These are phyloP conservation scores for Verticillium longisporum DNA, from an alignment of 2,329 filamentous ascomycete genomes.

Conservation along the genomic window DNA sequence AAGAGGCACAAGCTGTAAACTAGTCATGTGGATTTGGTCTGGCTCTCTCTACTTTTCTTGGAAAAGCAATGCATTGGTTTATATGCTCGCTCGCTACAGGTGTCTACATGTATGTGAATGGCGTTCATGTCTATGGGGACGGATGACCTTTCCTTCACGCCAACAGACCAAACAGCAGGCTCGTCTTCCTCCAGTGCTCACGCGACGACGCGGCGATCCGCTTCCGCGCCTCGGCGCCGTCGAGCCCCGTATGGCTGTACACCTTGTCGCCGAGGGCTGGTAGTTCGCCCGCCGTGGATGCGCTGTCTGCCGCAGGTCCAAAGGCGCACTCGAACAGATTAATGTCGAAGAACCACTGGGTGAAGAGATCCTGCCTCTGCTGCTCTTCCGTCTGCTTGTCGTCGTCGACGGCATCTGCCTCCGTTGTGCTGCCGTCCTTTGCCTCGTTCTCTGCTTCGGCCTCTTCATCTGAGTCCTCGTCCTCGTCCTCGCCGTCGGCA, in stretches of 20 bases:
- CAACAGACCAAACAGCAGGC: slow-evolving; percentile 74
- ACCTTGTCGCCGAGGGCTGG: slow-evolving; percentile 39
- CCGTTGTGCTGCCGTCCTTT: slow-evolving; percentile 3
- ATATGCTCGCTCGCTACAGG: background rate
- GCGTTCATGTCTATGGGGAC: background rate
- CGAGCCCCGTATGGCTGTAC: slow-evolving; percentile 38
- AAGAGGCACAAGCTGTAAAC: slow-evolving; percentile 87
- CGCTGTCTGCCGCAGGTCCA: slow-evolving; percentile 16
- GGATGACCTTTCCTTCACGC: slow-evolving; percentile 22
- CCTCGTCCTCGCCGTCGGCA: slow-evolving; percentile 9
- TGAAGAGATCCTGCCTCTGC: slow-evolving; percentile 38
- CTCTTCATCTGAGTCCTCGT: slow-evolving; percentile 1
- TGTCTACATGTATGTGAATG: slow-evolving; percentile 5
- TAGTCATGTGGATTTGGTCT: background rate
- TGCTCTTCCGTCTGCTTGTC: slow-evolving; percentile 7
- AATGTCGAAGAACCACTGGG: slow-evolving; percentile 58
- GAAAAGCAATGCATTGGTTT: background rate
- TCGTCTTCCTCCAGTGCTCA: slow-evolving; percentile 80
- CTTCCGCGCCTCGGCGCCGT: slow-evolving; percentile 35
- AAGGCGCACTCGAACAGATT: slow-evolving; percentile 42
- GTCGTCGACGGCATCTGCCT: background rate
- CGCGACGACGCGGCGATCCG: slow-evolving; percentile 56
- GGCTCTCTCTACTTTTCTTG: background rate
- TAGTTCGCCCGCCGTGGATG: slow-evolving; percentile 20
- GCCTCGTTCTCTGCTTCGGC: background rate